A percentile compares a stretch with the other conserved stretches of the same genome.
Evolutionary conservation across 2,329 filamentous ascomycete genomes (phyloP).

Genomic region (Parasarocladium wereldwijsianum): DNA sequence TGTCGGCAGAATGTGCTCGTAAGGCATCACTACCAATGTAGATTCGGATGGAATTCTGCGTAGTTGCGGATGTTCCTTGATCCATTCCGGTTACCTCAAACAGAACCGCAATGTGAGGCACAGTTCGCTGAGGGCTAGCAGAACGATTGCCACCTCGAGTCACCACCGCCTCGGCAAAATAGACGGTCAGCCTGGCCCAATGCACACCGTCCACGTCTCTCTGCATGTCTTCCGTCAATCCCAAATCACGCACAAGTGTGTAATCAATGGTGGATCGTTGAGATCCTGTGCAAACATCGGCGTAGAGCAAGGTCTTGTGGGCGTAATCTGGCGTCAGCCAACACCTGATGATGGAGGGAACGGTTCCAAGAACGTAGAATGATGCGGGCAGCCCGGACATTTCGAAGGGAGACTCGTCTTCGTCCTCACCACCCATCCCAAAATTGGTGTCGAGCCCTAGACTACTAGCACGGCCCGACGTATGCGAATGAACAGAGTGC

Average conservation of each 20-base stretch:
- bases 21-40: constrained; percentile 84
- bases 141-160: constrained; percentile 61
- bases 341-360: constrained; percentile 88
- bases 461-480: constrained; percentile 73
- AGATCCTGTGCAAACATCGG: constrained; percentile 82
- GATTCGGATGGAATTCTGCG: constrained; percentile 47
- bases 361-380: constrained; percentile 71
- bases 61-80: constrained; percentile 15
- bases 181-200: constrained; percentile 66
- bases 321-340: constrained; percentile 88
- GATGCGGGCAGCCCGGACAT: constrained; percentile 67
- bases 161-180: constrained; percentile 80
- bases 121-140: constrained; percentile 48
- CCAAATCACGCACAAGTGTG: constrained; percentile 60
- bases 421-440: constrained; percentile 40
- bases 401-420: constrained; percentile 55
- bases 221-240: constrained; percentile 50
- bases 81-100: constrained; percentile 58
- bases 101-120: constrained; percentile 66
- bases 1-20: constrained; percentile 72
- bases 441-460: constrained; percentile 68
- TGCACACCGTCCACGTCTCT: constrained; percentile 49
- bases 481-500: constrained; percentile 54
- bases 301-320: constrained; percentile 78
- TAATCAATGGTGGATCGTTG: constrained; percentile 73